Evolutionary conservation across 441 rosid species (phyloP), one percentile per base, ranked within the genome.

Genomic region (Geranium incanum): DNA sequence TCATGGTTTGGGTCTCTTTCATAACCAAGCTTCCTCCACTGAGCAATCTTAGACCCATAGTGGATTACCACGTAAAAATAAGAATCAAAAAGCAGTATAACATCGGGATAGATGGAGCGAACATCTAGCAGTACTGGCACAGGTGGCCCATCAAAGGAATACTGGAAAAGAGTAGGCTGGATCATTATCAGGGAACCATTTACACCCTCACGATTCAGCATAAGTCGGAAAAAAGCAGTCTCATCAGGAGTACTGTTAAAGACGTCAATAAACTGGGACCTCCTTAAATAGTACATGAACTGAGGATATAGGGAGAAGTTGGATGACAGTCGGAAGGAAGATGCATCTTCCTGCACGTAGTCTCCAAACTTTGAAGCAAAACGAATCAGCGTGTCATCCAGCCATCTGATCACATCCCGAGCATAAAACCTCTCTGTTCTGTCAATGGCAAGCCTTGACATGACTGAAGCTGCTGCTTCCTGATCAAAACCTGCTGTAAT

Each of bases 271-370:
- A 94, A 94, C 76, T 94, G 97, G 68, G 98, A 94, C 84, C 98
- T 88, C 73, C 98, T 79, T 73, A 94, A 80, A 76, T 94, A 86
- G 80, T 82, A 94, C 96, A 92, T 92, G 84, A 94, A 94, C 81
- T 91, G 98, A 3, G 98, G 98, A 64, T 85, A 94, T 41, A 94
- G 92, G 13, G 97, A 90, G 83, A 94, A 90, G 81, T 86, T 91
- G 2, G 97, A 80, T 50, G 97, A 82, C 67, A 94, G 78, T 68
- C 95, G 85, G 78, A 90, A 94, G 68, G 98, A 87, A 33, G 95
- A 87, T 15, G 97, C 91, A 79, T 88, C 95, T 85, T 94, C 98
- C 70, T 70, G 86, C 18, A 89, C 79, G 52, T 89, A 93, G 78
- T 93, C 98, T 28, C 98, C 97, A 12, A 88, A 91, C 75, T 86